Evolutionary conservation across 345 rosid species (phyloP).

Genomic region (Mangifera indica): DNA sequence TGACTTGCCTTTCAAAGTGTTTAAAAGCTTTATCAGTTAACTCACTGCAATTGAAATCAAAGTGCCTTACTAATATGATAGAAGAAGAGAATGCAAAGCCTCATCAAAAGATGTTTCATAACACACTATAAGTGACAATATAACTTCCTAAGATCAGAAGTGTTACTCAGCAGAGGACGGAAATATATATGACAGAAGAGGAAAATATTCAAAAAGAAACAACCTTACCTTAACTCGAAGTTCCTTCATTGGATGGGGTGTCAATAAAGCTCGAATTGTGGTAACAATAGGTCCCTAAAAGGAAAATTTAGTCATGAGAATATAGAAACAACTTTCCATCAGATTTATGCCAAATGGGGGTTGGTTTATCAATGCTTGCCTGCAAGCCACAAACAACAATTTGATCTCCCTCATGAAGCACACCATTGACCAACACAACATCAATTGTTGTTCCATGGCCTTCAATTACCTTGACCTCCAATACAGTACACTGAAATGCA

Average conservation of each 20-base stretch:
- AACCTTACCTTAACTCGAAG: conserved; percentile 76
- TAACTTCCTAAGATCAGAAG: neutral
- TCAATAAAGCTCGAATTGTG: conserved; percentile 75
- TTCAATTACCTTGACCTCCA: conserved; percentile 95
- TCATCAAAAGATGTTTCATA: neutral
- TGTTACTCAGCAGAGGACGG: neutral
- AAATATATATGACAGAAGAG: neutral
- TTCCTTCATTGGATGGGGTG: conserved; percentile 99
- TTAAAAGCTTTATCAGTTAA: neutral
- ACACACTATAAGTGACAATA: neutral
- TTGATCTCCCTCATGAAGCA: conserved; percentile 90
- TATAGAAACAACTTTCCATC: conserved; percentile 6
- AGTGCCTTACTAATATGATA: neutral
- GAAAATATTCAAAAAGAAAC: neutral
- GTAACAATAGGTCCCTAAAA: conserved; percentile 89
- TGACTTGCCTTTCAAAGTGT: neutral
- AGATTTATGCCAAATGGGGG: neutral
- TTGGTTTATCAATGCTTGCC: conserved; percentile 44
- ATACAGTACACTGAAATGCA: conserved; percentile 76
- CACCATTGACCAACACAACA: conserved; percentile 88
- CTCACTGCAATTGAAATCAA: neutral
- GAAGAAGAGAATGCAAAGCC: neutral
- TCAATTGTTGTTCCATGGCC: conserved; percentile 96
- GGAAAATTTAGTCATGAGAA: conserved; percentile 21
- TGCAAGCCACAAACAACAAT: conserved; percentile 94